phyloP scores from a whole-genome alignment of 2,329 filamentous ascomycete species.

The Ceratocystis eucalypticola region DNA sequence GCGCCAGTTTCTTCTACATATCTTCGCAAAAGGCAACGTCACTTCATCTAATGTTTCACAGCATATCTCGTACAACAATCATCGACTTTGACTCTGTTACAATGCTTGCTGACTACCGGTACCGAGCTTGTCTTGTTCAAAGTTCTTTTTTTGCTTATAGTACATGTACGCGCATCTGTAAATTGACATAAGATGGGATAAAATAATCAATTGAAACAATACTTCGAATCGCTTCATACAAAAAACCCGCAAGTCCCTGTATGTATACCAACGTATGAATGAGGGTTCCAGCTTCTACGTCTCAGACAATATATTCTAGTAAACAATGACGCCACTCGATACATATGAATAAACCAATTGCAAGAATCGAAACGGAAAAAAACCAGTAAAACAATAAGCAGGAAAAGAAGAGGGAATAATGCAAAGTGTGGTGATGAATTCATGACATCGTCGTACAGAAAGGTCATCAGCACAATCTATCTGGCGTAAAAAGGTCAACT shows the following conservation, averaged over 20 bases:
- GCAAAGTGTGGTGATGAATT: slow-evolving; percentile 6
- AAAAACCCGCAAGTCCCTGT: not conserved
- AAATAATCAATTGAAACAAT: slow-evolving; percentile 2
- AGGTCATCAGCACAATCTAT: slow-evolving; percentile 6
- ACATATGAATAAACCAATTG: not conserved
- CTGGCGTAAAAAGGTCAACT: slow-evolving; percentile 5
- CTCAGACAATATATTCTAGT: slow-evolving; percentile 4
- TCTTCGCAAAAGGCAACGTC: too few species aligned
- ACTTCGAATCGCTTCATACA: not conserved
- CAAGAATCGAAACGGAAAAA: not conserved
- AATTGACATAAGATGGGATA: not conserved
- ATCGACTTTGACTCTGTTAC: too few species aligned
- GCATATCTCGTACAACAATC: too few species aligned
- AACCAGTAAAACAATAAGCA: not conserved
- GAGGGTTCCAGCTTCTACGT: not conserved
- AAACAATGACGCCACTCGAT: slow-evolving; percentile 5
- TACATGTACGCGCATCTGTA: too few species aligned
- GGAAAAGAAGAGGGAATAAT: slow-evolving; percentile 8
- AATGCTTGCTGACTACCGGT: too few species aligned
- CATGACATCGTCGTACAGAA: slow-evolving; percentile 5
- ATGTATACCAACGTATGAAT: not conserved
- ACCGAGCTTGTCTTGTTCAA: too few species aligned
- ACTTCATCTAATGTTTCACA: too few species aligned
- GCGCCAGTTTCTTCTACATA: too few species aligned
- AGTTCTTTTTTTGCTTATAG: too few species aligned